These are phyloP conservation scores for Cryptosporidium baileyi DNA, from an alignment of 169 alveolate genomes.

Conservation along the genomic window DNA sequence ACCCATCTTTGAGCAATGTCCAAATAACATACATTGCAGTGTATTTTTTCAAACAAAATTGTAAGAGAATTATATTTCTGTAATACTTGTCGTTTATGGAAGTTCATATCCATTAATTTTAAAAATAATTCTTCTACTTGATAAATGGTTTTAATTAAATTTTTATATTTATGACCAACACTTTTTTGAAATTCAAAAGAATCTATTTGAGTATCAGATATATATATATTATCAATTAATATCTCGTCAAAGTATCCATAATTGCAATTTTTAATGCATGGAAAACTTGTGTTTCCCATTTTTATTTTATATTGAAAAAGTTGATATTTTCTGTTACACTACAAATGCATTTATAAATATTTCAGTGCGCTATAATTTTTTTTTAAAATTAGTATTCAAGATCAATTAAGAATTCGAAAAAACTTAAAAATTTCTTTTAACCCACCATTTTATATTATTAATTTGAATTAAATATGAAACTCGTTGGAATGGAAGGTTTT, in stretches of 20 bases:
- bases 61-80: conserved; percentile 25
- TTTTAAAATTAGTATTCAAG: neutral
- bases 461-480: neutral
- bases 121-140: conserved; percentile 10
- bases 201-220: neutral
- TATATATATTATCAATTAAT: neutral
- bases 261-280: neutral
- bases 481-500: conserved; percentile 24
- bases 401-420: too few species aligned
- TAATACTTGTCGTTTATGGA: neutral
- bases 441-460: neutral
- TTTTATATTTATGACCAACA: neutral
- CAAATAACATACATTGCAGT: conserved; percentile 42
- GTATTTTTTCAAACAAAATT: conserved; percentile 14
- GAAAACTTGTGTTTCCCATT: conserved; percentile 17
- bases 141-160: neutral
- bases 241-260: conserved; percentile 15
- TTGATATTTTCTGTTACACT: neutral
- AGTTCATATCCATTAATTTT: conserved; percentile 16
- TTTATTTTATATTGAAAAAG: too few species aligned
- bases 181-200: neutral
- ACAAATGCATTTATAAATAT: neutral
- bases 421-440: neutral
- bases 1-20: conserved; percentile 61
- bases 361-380: neutral